Base-by-base conservation (phyloP, 129 eudicot species). In the Rutidosis leptorrhynchoides region DNA sequence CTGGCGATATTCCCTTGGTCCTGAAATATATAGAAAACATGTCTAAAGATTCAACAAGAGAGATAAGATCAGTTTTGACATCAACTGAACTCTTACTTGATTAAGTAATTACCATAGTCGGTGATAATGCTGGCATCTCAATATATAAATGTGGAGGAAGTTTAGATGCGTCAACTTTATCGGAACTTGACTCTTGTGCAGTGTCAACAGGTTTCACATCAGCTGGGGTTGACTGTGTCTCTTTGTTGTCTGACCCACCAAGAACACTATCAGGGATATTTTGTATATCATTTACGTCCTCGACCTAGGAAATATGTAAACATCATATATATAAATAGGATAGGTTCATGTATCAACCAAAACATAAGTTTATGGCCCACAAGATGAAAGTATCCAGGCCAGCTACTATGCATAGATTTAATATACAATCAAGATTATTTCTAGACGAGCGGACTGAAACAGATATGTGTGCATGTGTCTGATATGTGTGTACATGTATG, bases 61-160 rank as follows among this genome's bases (percentile, higher is more conserved):
- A 61, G 66, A 60, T 16, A 42, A 58, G 46, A 78, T 29, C 5
- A 63, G 33, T 19, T 42, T 26, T 73, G 58, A 22, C 58, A 71
- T 64, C 21, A 42, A 53, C 42, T 42, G 6, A 62, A 80, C 55
- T 40, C 52, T 49, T 3, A 12, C 51, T 19, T 15, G 64, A 35
- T 76, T 62, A 52, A 64, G 80, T 70, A 40, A 40, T 40, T 71
- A 88, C 98, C 98, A 92, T 92, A 22, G 98, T 92, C 19, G 98
- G 98, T 46, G 98, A 92, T 82, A 92, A 76, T 67, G 98, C 98
- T 42, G 96, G 98, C 96, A 88, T 93, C 27, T 80, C 95, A 71
- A 93, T 75, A 74, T 88, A 74, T 23, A 84, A n/a, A 72, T 93
- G 98, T 19, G 96, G 85, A 67, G 98, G 96, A 79, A 93, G 98